Evolutionary conservation across 169 alveolate genomes (phyloP).

Genomic region (Plasmodium adleri): DNA sequence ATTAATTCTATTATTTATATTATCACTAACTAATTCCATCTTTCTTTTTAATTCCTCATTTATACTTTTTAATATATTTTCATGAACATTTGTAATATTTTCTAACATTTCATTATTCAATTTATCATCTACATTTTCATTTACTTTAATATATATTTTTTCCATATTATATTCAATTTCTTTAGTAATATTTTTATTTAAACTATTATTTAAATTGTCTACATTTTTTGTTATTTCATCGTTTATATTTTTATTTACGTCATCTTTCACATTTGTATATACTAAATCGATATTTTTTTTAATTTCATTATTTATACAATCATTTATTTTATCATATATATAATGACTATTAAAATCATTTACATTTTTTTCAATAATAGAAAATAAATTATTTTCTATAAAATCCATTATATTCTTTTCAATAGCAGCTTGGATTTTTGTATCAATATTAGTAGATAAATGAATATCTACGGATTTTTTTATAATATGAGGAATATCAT

Average conservation of each 20-base stretch:
- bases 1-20: constrained; percentile 7
- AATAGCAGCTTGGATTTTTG: constrained; percentile 26
- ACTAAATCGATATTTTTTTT: constrained; percentile 20
- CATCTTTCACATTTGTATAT: constrained; percentile 4
- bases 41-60: constrained; percentile 39
- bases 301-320: constrained; percentile 20
- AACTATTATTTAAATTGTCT: neutral
- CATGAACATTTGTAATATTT: constrained; percentile 23
- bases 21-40: constrained; percentile 19
- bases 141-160: constrained; percentile 24
- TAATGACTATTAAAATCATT: neutral
- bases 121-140: constrained; percentile 11
- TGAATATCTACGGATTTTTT: constrained; percentile 24
- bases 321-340: constrained; percentile 26
- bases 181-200: constrained; percentile 12
- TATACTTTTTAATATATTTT: constrained; percentile 34
- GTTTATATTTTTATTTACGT: constrained; percentile 24
- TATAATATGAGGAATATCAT: constrained; percentile 23
- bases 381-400: constrained; percentile 19
- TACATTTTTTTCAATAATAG: constrained; percentile 11
- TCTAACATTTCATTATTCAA: neutral
- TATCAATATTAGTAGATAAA: constrained; percentile 17
- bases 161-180: constrained; percentile 49
- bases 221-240: constrained; percentile 29
- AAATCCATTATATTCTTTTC: constrained; percentile 19